Percentiles rank a stretch among this genome's conserved stretches.
Conservation (phyloP, 495 filamentous ascomycete species). For the Echria macrotheca region DNA sequence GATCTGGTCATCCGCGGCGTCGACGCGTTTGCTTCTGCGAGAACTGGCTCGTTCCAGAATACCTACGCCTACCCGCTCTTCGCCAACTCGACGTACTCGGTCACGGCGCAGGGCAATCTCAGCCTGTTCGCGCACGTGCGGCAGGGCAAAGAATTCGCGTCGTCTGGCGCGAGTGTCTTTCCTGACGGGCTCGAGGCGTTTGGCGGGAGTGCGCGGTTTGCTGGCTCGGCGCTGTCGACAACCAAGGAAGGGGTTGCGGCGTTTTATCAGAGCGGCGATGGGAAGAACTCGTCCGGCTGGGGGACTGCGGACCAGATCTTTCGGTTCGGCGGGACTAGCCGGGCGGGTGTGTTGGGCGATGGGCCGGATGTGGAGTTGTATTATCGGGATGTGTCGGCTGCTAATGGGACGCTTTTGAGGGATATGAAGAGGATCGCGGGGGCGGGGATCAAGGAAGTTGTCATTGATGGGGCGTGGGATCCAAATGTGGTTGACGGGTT, state of each 20-base stretch:
- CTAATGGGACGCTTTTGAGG: slow-evolving; percentile 23
- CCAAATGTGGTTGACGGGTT: too few relatives aligned
- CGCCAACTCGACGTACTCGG: slow-evolving; percentile 50
- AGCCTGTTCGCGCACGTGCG: slow-evolving; percentile 54
- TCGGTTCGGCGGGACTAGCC: slow-evolving; percentile 34
- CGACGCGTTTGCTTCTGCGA: slow-evolving; percentile 42
- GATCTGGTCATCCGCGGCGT: slow-evolving; percentile 56
- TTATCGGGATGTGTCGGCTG: slow-evolving; percentile 28
- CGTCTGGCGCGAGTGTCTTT: slow-evolving; percentile 54
- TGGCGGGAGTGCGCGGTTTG: slow-evolving; percentile 19
- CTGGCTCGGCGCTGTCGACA: slow-evolving; percentile 43
- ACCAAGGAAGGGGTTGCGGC: slow-evolving; percentile 51
- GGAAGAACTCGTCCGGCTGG: slow-evolving; percentile 41
- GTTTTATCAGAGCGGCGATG: slow-evolving; percentile 44
- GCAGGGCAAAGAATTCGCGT: slow-evolving; percentile 52
- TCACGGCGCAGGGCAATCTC: slow-evolving; percentile 44
- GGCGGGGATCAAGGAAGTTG: too few relatives aligned
- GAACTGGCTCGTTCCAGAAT: slow-evolving; percentile 32
- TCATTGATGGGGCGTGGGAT: too few relatives aligned
- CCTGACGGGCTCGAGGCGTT: slow-evolving; percentile 53
- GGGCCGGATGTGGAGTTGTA: slow-evolving; percentile 24
- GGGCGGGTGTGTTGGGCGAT: slow-evolving; percentile 12
- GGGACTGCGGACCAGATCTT: slow-evolving; percentile 54
- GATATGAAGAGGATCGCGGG: slow-evolving; percentile 30
- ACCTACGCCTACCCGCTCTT: slow-evolving; percentile 61